Base-by-base conservation (phyloP, 192 early-diverging fungal genomes). In the Coemansia sp. region DNA sequence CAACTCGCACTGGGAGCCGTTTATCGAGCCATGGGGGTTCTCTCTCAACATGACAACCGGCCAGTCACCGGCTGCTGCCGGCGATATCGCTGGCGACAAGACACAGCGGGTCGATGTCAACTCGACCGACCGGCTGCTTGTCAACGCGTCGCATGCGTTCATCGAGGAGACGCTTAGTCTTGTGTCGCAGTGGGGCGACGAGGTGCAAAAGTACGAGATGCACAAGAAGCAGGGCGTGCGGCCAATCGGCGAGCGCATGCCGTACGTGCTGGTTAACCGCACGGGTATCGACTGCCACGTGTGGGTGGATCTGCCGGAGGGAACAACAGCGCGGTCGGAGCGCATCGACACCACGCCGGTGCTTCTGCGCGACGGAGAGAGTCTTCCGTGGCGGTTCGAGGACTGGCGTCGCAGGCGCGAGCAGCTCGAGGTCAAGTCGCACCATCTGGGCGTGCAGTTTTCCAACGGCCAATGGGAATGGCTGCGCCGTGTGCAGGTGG, bases 1-100 rank as follows among this genome's bases (percentile, higher is more conserved):
- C 67, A 97, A 94, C 77, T 98, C 96, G 32, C 96, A 98, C 73
- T 99, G 98, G 98, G 98, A 99, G 73, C 95, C 98, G 4, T 70
- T 98, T 45, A 63, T 98, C 16, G 98, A 99, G 76, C 94, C 91
- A 8, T 97, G 93, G 91, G 80, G 92, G 46, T 90, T 93, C 62
- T 74, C 80, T 7, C 52, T 92, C 12, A 80, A 86, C 45, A 64
- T 89, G 41, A 66, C 63, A 11, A 60, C 65, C 22, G 71, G 61
- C 0, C 26, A 26, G 26, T 26, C 26, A 3, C 26, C 26, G 3
- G 26, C 26, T 3, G 26, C 1, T 26, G 26, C 47, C 4, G 66
- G 22, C 4, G 63, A 71, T 8, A 41, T 56, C 15, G 65, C 54
- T 15, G 56, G 65, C 15, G 65, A 65, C 58, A 46, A 12, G 40